Evolutionary conservation across 2,329 filamentous ascomycete genomes (phyloP), one percentile per base, ranked within the genome.

Genomic region (Stemphylium vesicarium): DNA sequence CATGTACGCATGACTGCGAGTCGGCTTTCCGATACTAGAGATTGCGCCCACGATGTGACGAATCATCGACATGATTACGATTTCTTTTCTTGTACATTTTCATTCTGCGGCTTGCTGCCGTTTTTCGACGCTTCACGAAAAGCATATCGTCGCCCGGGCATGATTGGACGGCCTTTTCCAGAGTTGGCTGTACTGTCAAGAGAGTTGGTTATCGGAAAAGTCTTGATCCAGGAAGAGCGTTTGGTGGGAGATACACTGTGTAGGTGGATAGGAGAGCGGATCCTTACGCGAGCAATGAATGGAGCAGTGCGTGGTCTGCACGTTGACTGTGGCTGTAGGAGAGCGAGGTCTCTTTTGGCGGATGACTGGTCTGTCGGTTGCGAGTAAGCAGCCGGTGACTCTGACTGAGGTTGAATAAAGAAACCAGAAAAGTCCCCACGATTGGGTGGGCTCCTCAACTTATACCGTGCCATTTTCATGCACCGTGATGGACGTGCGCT

Each of bases 51-150:
- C 54, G 68, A 64, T 69, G 64, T 58, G 66, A 59, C 62, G 67
- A 66, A 60, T 57, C 63, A 67, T 71, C 65, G 68, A 68, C 66
- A 71, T 56, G 64, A 69, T 70, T 65, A 74, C 66, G 71, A 74
- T 63, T 73, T 75, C 65, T 65, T 62, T 72, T 73, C 68, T 57
- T 74, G 72, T 75, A 75, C 59, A 75, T 74, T 67, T 73, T 73
- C 69, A 68, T 71, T 71, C 71, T 70, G 68, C 72, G 72, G 72
- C 70, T 66, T 60, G 68, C 68, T 65, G 71, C 72, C 71, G 70
- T 72, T 67, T 71, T 75, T 63, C 63, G 62, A 66, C 65, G 64
- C 65, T 71, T 69, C 64, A 66, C 67, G 68, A 72, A 74, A 73
- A 74, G 70, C 70, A 72, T 66, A 68, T 68, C 56, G 69, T 71